phyloP scores from a whole-genome alignment of 805 yeast species.

The Zygosaccharomyces gambellarensis region DNA sequence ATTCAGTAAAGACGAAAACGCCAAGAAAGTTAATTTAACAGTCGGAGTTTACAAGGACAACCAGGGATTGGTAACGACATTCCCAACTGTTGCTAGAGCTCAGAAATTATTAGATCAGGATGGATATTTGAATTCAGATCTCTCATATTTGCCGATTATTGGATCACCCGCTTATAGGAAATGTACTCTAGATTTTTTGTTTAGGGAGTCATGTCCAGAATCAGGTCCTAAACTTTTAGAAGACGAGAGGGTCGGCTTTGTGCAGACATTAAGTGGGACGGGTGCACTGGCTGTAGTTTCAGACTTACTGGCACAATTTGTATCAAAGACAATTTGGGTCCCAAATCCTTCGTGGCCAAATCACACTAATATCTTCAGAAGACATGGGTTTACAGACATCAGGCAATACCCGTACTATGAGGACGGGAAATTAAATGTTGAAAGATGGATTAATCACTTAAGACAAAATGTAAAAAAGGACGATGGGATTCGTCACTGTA shows the following conservation, averaged over 20 bases:
- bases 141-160: conserved; percentile 53
- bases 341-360: conserved; percentile 96
- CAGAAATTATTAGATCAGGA: conserved; percentile 36
- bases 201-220: conserved; percentile 52
- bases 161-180: conserved; percentile 68
- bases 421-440: conserved; percentile 62
- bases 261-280: conserved; percentile 92
- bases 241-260: conserved; percentile 65
- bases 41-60: conserved; percentile 81
- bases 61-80: conserved; percentile 49
- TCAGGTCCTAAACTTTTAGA: conserved; percentile 49
- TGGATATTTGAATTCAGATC: conserved; percentile 61
- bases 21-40: conserved; percentile 48
- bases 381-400: conserved; percentile 56
- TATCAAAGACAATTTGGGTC: conserved; percentile 47
- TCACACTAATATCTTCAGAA: conserved; percentile 73
- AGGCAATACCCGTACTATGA: conserved; percentile 72
- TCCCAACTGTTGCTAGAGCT: conserved; percentile 31
- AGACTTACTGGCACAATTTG: conserved; percentile 58
- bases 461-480: conserved; percentile 9
- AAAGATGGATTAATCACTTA: conserved; percentile 57
- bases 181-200: conserved; percentile 66
- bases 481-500: conserved; percentile 25
- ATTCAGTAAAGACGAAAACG: conserved; percentile 59
- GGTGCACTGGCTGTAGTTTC: conserved; percentile 87